Conservation (phyloP, 2,329 filamentous ascomycete genomes). For the Paecilomyces sp. region DNA sequence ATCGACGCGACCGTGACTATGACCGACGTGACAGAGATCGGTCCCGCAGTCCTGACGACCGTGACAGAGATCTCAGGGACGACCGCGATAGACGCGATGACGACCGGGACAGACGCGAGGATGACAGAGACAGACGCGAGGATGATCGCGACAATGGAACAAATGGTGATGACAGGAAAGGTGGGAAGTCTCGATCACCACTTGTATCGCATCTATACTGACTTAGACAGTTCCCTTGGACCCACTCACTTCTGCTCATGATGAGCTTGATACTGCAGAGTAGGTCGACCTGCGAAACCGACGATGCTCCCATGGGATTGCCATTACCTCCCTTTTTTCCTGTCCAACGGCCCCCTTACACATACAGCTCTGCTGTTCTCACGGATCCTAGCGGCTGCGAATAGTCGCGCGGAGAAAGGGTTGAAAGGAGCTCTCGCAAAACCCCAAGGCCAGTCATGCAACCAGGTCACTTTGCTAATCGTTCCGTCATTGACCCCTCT, state of each 20-base stretch:
- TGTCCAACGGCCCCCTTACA: not conserved
- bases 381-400: not conserved
- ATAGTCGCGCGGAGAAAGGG: not conserved
- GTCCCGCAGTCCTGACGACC: slow-evolving; percentile 36
- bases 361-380: not conserved
- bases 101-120: slow-evolving; percentile 59
- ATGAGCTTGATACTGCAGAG: slow-evolving; percentile 94
- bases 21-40: slow-evolving; percentile 67
- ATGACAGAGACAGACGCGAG: slow-evolving; percentile 66
- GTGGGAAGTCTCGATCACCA: slow-evolving; percentile 43
- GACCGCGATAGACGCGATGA: slow-evolving; percentile 50
- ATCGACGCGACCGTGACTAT: slow-evolving; percentile 69
- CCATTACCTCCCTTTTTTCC: not conserved
- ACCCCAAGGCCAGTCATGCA: not conserved
- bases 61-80: slow-evolving; percentile 60
- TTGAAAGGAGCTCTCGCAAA: not conserved
- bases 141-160: slow-evolving; percentile 53
- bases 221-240: slow-evolving; percentile 51
- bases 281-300: slow-evolving; percentile 31
- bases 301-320: slow-evolving; percentile 5
- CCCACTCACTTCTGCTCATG: slow-evolving; percentile 74
- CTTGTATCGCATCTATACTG: slow-evolving; percentile 8
- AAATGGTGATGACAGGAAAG: slow-evolving; percentile 86
- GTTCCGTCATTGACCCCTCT: not conserved
- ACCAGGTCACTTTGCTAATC: not conserved